Evolutionary conservation across 169 alveolate genomes (phyloP).

Genomic region (Eimeria praecox): DNA sequence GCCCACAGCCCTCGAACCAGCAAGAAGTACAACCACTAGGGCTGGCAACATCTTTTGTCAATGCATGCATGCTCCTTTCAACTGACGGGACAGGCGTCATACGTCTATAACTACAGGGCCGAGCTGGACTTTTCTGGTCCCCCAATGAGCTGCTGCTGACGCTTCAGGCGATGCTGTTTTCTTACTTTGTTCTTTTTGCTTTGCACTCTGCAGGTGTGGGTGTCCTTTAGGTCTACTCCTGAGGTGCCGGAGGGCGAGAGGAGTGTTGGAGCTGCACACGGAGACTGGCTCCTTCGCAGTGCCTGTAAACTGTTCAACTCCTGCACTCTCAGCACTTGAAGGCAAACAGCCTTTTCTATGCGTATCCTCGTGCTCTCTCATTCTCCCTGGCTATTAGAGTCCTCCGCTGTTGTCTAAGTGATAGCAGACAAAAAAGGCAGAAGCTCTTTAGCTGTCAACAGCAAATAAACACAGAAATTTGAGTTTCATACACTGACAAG

Average conservation of each 20-base stretch:
- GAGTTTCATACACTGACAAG: too few species aligned
- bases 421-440: too few species aligned
- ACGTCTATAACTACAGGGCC: not conserved
- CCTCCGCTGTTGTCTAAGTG: too few species aligned
- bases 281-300: constrained; percentile 62
- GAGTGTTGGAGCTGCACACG: constrained; percentile 55
- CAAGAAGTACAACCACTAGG: not conserved
- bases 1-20: not conserved
- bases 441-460: too few species aligned
- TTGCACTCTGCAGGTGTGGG: not conserved
- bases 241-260: constrained; percentile 34
- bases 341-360: not conserved
- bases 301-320: constrained; percentile 25
- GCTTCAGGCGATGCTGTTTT: not conserved
- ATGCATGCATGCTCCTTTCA: not conserved
- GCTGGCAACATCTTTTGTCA: not conserved
- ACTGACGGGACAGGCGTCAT: not conserved
- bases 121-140: not conserved
- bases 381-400: too few species aligned
- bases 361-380: not conserved
- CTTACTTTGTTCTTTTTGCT: not conserved
- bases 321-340: not conserved
- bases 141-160: not conserved
- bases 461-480: too few species aligned
- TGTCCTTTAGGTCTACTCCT: constrained; percentile 40